Evolutionary conservation across 495 filamentous ascomycete genomes (phyloP).

Genomic region (Clavariopsis aquatica): DNA sequence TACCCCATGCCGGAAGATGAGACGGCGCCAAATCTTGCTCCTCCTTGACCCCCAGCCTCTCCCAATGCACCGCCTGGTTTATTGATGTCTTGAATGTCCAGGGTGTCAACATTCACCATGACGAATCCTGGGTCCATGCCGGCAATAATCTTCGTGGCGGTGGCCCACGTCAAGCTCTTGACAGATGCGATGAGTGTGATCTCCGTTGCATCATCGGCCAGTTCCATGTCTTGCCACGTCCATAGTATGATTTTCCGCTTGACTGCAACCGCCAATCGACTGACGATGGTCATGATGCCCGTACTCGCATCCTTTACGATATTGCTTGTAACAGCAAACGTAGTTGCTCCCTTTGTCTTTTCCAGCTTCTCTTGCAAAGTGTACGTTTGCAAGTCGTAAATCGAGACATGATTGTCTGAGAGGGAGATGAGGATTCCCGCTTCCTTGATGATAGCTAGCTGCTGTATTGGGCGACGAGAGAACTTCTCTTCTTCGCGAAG

Average conservation of each 20-base stretch:
- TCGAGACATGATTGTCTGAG: constrained; percentile 80
- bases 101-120: constrained; percentile 77
- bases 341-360: constrained; percentile 82
- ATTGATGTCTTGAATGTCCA: constrained; percentile 70
- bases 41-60: constrained; percentile 63
- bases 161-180: constrained; percentile 85
- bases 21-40: constrained; percentile 65
- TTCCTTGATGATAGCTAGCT: constrained; percentile 93
- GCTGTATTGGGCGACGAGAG: constrained; percentile 81
- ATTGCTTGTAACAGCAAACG: constrained; percentile 91
- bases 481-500: constrained; percentile 93
- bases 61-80: constrained; percentile 79
- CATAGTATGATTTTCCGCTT: constrained; percentile 88
- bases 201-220: constrained; percentile 70
- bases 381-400: constrained; percentile 86
- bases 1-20: constrained; percentile 84
- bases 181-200: constrained; percentile 76
- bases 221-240: constrained; percentile 94
- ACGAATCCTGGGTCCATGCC: constrained; percentile 88
- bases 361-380: constrained; percentile 74
- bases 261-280: constrained; percentile 83
- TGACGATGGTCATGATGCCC: constrained; percentile 86
- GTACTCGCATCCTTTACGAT: constrained; percentile 85
- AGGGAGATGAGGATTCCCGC: constrained; percentile 86
- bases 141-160: constrained; percentile 77